Evolutionary conservation across 2,329 filamentous ascomycete genomes (phyloP), one percentile per base, ranked within the genome.

Genomic region (Diaporthe caulivora): DNA sequence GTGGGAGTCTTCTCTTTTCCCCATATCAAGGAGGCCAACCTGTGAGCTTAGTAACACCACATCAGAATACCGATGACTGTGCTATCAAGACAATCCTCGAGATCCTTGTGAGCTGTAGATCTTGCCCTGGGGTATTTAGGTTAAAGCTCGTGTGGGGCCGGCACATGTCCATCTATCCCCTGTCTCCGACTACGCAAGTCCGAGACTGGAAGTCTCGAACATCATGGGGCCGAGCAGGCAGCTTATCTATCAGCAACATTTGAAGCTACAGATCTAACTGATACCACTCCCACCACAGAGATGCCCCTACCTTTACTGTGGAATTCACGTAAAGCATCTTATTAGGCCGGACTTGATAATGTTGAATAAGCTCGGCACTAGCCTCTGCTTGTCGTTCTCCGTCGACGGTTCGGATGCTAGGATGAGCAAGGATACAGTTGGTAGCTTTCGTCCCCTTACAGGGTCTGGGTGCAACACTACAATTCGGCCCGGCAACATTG

Each of bases 391-490:
- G 31, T 17, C 8, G 21, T n/a, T 49, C 29, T 26, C 11, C 13
- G 21, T 37, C 3, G 29, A 21, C 44, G 31, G n/a, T 51, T 26
- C 3, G 15, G 47, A 24, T 40, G 21, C 44, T 37, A 53, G 31
- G n/a, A 40, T 31, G 21, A 53, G 62, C 31, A 67, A 53, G 62
- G 62, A 51, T 51, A 21, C 51, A 47, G 29, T 51, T 31, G n/a
- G 29, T 31, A n/a, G 37, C 29, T 2, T 26, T 26, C 3, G 21
- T 65, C 44, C 62, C 60, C 62, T 65, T 42, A 9, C 44, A 51
- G 47, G 42, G 11, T 65, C 62, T 65, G n/a, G 15, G 53, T 67
- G 62, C 62, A 24, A 67, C 62, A 67, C 62, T 65, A 24, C 62
- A 53, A 47, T 26, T 15, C 24, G 47, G 11, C 47, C 62, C 62